Evolutionary conservation across 176 grass and related monocot genomes (phyloP), one percentile per base, ranked within the genome.

Genomic region (Musa acuminata): DNA sequence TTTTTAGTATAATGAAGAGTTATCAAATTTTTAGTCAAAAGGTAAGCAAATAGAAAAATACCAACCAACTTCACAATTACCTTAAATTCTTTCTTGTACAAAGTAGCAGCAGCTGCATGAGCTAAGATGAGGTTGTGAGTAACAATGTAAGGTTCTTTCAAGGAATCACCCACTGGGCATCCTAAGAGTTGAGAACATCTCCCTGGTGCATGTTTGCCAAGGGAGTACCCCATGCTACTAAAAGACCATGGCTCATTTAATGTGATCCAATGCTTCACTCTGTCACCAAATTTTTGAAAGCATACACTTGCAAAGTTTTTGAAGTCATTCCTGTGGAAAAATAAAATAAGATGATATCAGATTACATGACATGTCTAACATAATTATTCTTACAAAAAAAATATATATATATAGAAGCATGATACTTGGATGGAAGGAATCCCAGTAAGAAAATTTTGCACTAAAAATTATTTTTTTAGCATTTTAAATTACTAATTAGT

Each of bases 211-310:
- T 8, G 2, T 6, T 0, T 72, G 35, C 89, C 80, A 1, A 1
- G 13, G 8, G 69, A 70, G 69, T 92, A 88, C 64, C 85, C 85
- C 24, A 10, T 11, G 8, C 60, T 24, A 23, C 83, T 67, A 7
- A 83, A 88, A 19, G 71, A 71, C 52, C 49, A 54, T 62, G 89
- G 89, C 71, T 92, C 88, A 51, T 90, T 90, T 72, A 90, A 84
- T 13, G 88, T 87, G 26, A 66, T 87, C 88, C 88, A 90, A 22
- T 81, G 60, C 43, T 90, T 84, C 69, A 90, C 84, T 49, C 88
- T 82, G 71, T 87, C 84, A 17, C 88, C 88, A 59, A 90, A 90
- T 72, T 80, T 78, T 66, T 55, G 75, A 19, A 87, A 90, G 63
- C 84, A 87, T 12, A 91, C 62, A 11, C 85, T 79, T 2, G 80